Evolutionary conservation across 805 yeast species (phyloP).

Genomic region (Deakozyma indianensis): DNA sequence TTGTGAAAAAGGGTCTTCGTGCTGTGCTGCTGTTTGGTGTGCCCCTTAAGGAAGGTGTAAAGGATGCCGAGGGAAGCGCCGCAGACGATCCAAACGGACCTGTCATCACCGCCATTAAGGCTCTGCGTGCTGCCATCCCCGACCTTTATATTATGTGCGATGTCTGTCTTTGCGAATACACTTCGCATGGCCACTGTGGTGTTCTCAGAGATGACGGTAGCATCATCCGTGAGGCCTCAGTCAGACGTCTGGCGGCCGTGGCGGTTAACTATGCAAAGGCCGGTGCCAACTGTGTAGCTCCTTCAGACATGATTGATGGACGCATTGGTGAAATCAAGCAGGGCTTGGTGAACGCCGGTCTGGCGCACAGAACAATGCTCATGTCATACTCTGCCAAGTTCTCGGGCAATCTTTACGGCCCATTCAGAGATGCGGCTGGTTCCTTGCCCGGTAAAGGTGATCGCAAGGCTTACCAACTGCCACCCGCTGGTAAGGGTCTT

Average conservation of each 20-base stretch:
- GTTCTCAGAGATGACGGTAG: slow-evolving; percentile 75
- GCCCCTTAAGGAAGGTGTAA: slow-evolving; percentile 56
- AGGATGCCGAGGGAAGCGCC: slow-evolving; percentile 70
- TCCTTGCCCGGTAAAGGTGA: slow-evolving; percentile 83
- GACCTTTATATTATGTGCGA: slow-evolving; percentile 80
- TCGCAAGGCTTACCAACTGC: slow-evolving; percentile 84
- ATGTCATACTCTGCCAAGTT: slow-evolving; percentile 94
- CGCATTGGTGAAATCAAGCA: slow-evolving; percentile 75
- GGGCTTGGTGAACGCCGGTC: slow-evolving; percentile 63
- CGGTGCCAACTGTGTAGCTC: slow-evolving; percentile 92
- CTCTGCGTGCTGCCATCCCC: slow-evolving; percentile 55
- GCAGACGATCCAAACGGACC: slow-evolving; percentile 98
- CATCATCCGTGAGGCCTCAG: slow-evolving; percentile 60
- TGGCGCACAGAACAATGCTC: slow-evolving; percentile 79
- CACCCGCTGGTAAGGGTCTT: slow-evolving; percentile 82
- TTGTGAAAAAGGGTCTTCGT: slow-evolving; percentile 68
- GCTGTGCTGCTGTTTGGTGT: slow-evolving; percentile 91
- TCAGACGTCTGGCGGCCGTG: slow-evolving; percentile 77
- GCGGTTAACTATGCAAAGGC: slow-evolving; percentile 92
- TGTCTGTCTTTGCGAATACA: slow-evolving; percentile 93
- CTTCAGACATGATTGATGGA: slow-evolving; percentile 97
- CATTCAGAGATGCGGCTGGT: slow-evolving; percentile 96
- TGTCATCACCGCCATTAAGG: slow-evolving; percentile 65
- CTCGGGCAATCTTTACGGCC: slow-evolving; percentile 83
- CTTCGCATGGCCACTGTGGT: slow-evolving; percentile 98